A percentile compares a stretch with the other conserved stretches of the same genome.
These are phyloP conservation scores for Amaranthus tricolor DNA, from an alignment of 179 eudicot species.

Conservation along the genomic window DNA sequence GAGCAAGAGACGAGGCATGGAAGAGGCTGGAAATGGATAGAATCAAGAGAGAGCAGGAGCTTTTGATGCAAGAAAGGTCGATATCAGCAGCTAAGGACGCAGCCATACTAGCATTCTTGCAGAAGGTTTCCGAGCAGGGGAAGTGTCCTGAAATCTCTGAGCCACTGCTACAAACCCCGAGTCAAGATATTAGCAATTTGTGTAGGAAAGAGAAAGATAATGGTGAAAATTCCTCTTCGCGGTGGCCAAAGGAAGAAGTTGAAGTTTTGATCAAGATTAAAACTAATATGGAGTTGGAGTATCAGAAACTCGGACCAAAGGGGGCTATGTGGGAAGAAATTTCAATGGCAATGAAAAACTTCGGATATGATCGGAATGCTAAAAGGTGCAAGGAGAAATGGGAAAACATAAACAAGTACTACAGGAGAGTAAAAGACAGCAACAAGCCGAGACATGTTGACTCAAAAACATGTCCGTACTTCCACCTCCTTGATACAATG, in stretches of 20 bases:
- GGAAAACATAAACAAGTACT: conserved; percentile 93
- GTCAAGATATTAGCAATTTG: conserved; percentile 26
- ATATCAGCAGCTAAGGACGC: conserved; percentile 77
- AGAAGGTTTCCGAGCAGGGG: conserved; percentile 53
- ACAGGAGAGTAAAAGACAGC: conserved; percentile 73
- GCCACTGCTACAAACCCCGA: conserved; percentile 17
- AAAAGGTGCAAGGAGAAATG: conserved; percentile 91
- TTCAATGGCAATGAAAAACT: conserved; percentile 52
- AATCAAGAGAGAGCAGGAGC: conserved; percentile 65
- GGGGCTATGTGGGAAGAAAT: conserved; percentile 88
- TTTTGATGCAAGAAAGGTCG: conserved; percentile 61
- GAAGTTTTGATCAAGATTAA: conserved; percentile 63
- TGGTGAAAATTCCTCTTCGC: conserved; percentile 34
- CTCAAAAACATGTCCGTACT: conserved; percentile 79
- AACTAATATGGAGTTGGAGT: conserved; percentile 49
- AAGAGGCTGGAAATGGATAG: conserved; percentile 58
- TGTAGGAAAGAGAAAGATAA: conserved; percentile 28
- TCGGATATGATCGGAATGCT: conserved; percentile 65
- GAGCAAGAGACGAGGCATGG: conserved; percentile 75
- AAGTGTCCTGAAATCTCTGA: conserved; percentile 9
- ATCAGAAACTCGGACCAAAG: conserved; percentile 61
- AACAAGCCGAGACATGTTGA: conserved; percentile 70
- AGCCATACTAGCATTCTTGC: conserved; percentile 63
- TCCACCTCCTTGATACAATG: conserved; percentile 65
- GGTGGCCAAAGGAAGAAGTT: conserved; percentile 89